Conservation (phyloP, 768 basidiomycete species). For the Lentinula edodes region DNA sequence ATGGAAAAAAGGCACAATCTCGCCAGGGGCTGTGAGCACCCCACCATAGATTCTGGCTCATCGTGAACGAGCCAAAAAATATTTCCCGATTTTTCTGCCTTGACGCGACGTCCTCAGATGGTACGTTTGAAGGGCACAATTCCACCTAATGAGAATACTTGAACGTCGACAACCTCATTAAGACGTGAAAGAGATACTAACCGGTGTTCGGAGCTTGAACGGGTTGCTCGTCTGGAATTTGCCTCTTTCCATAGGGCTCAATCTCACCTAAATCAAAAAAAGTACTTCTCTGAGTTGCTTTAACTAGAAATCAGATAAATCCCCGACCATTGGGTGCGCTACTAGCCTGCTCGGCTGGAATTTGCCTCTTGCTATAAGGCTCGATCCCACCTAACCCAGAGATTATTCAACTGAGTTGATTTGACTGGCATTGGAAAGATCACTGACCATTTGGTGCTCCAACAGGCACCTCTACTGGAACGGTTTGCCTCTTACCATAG, state of each 20-base stretch:
- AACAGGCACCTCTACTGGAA: neutral
- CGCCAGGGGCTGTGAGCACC: too few relatives aligned
- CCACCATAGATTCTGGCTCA: too few relatives aligned
- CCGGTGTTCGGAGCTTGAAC: neutral
- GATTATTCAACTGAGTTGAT: too few relatives aligned
- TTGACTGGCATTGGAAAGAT: neutral
- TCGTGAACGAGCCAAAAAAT: too few relatives aligned
- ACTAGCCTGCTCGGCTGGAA: neutral
- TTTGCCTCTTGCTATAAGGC: conserved; percentile 13
- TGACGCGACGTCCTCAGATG: too few relatives aligned
- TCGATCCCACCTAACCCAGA: conserved; percentile 10
- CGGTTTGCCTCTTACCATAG: conserved; percentile 11
- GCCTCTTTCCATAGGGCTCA: conserved; percentile 15
- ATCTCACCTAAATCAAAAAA: conserved; percentile 6
- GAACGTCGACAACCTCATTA: too few relatives aligned
- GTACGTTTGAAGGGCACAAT: too few relatives aligned
- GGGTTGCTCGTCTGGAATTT: neutral
- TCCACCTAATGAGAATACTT: too few relatives aligned
- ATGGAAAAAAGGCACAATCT: too few relatives aligned
- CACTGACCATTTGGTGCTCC: neutral
- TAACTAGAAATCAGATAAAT: conserved; percentile 12
- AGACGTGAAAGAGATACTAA: neutral
- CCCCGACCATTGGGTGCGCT: conserved; percentile 24
- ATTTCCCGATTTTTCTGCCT: too few relatives aligned
- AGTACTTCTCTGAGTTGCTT: neutral